Evolutionary conservation across 2,329 filamentous ascomycete species (phyloP).

Genomic region (Trichophyton rubrum): DNA sequence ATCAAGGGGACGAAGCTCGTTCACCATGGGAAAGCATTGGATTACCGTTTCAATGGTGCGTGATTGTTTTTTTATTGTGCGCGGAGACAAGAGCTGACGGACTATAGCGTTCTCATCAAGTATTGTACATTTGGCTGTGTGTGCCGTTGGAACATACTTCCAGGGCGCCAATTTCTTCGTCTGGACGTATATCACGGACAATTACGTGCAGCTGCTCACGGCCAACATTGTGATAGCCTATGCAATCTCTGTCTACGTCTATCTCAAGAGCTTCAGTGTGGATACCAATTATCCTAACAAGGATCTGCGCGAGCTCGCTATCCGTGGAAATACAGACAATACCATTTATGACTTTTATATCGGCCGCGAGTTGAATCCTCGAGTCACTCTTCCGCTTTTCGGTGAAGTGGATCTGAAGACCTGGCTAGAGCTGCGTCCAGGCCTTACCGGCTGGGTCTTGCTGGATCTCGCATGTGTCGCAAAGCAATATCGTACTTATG

Average conservation of each 20-base stretch:
- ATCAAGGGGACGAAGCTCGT: conserved; percentile 57
- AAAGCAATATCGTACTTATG: conserved; percentile 76
- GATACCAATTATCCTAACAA: conserved; percentile 40
- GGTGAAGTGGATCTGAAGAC: conserved; percentile 76
- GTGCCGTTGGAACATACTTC: conserved; percentile 59
- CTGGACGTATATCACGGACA: conserved; percentile 87
- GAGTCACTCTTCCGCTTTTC: conserved; percentile 57
- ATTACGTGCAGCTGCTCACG: conserved; percentile 76
- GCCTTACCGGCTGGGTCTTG: conserved; percentile 78
- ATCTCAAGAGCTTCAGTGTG: conserved; percentile 69
- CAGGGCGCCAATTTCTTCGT: conserved; percentile 73
- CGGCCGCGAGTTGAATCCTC: conserved; percentile 86
- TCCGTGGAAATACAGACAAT: conserved; percentile 71
- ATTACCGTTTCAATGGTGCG: conserved; percentile 69
- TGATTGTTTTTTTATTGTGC: background rate
- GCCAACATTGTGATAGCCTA: conserved; percentile 69
- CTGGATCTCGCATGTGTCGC: conserved; percentile 74
- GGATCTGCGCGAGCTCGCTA: conserved; percentile 63
- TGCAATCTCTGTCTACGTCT: conserved; percentile 62
- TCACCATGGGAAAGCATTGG: conserved; percentile 55
- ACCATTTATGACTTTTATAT: conserved; percentile 94
- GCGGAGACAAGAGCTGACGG: background rate
- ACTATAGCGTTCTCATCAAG: conserved; percentile 61
- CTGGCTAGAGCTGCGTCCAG: conserved; percentile 82
- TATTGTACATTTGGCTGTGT: conserved; percentile 56